Conservation (phyloP, 768 basidiomycete genomes). For the Mrakia blollopis region DNA sequence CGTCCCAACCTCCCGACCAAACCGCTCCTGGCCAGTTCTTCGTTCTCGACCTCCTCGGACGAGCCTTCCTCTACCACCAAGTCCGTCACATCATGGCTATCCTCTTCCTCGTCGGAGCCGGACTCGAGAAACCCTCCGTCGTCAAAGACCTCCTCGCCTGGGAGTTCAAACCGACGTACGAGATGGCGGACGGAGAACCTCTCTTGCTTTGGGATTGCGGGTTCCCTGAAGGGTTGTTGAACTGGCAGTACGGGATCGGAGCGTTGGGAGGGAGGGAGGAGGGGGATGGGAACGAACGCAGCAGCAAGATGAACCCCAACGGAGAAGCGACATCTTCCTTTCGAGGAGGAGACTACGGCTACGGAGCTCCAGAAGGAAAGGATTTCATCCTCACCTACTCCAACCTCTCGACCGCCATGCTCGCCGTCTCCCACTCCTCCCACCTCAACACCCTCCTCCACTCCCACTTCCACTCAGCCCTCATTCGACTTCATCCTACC, state of each 20-base stretch:
- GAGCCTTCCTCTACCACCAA: constrained; percentile 90
- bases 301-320: too few species aligned
- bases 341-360: neutral
- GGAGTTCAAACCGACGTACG: constrained; percentile 75
- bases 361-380: constrained; percentile 28
- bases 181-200: constrained; percentile 88
- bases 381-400: constrained; percentile 26
- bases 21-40: constrained; percentile 40
- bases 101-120: constrained; percentile 78
- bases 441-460: constrained; percentile 46
- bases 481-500: constrained; percentile 16
- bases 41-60: constrained; percentile 79
- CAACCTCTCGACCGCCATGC: constrained; percentile 33
- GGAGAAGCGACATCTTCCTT: neutral
- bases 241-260: constrained; percentile 64
- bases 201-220: constrained; percentile 87
- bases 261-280: constrained; percentile 33
- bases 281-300: too few species aligned
- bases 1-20: neutral
- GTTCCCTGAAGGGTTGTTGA: constrained; percentile 56
- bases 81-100: constrained; percentile 91
- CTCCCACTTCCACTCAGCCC: constrained; percentile 27
- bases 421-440: constrained; percentile 48
- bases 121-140: constrained; percentile 67
- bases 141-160: constrained; percentile 62